Conservation (phyloP, 83 land plant species). For the Isoetes engelmannii region DNA sequence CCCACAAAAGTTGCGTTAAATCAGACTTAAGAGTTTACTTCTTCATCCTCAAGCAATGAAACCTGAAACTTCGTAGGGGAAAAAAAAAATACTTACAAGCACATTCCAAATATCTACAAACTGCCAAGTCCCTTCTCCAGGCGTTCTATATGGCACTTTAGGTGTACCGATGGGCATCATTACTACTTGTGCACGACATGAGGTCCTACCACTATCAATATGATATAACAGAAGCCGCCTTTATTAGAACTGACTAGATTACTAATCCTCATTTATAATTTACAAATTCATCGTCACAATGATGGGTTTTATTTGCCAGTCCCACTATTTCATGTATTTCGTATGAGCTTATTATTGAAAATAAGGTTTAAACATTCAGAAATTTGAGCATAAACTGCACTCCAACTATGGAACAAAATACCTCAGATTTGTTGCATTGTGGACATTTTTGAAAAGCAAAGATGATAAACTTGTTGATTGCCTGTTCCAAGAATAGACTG, state of each 20-base stretch:
- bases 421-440: too few relatives aligned
- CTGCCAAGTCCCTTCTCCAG: slow-evolving; percentile 79
- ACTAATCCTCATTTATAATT: too few relatives aligned
- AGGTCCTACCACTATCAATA: slow-evolving; percentile 30
- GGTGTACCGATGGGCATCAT: slow-evolving; percentile 98
- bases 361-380: too few relatives aligned
- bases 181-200: slow-evolving; percentile 46
- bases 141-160: slow-evolving; percentile 74
- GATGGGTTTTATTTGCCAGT: too few relatives aligned
- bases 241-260: slow-evolving; percentile 2
- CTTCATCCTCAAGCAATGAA: background rate
- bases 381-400: too few relatives aligned
- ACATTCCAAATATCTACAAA: slow-evolving; percentile 96
- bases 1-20: background rate
- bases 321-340: too few relatives aligned
- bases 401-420: too few relatives aligned
- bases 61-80: slow-evolving; percentile 1
- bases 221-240: background rate
- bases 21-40: background rate
- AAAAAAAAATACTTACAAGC: slow-evolving; percentile 46
- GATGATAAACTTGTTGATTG: too few relatives aligned
- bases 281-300: too few relatives aligned
- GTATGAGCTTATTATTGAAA: too few relatives aligned
- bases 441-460: too few relatives aligned
- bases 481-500: too few relatives aligned